These are phyloP conservation scores for Paraphaeosphaeria sporulosa DNA, from an alignment of 2,329 filamentous ascomycete species.

Conservation along the genomic window DNA sequence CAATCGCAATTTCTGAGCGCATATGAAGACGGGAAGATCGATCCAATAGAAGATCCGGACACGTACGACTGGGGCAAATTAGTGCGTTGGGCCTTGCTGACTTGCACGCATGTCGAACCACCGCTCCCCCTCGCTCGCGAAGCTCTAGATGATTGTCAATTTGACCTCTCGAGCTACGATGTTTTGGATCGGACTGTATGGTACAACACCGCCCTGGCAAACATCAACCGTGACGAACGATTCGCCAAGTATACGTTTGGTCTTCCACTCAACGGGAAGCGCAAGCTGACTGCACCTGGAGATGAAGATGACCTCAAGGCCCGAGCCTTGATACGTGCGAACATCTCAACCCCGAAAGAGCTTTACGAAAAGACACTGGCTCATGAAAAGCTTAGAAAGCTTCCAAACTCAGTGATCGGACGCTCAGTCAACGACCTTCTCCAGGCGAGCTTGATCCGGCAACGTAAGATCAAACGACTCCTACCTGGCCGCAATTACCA, in stretches of 20 bases:
- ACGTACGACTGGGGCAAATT: slow-evolving; percentile 74
- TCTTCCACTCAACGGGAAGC: slow-evolving; percentile 30
- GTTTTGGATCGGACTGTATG: slow-evolving; percentile 35
- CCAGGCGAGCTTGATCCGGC: slow-evolving; percentile 63
- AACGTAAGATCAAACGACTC: slow-evolving; percentile 65
- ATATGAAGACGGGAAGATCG: slow-evolving; percentile 69
- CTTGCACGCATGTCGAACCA: slow-evolving; percentile 37
- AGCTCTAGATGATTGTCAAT: slow-evolving; percentile 29
- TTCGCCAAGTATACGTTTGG: slow-evolving; percentile 34
- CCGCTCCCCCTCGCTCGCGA: slow-evolving; percentile 32
- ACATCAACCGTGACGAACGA: slow-evolving; percentile 33
- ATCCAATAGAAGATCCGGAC: slow-evolving; percentile 66
- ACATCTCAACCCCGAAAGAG: slow-evolving; percentile 51
- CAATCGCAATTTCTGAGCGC: slow-evolving; percentile 71
- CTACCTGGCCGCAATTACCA: slow-evolving; percentile 67
- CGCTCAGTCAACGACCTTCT: slow-evolving; percentile 65
- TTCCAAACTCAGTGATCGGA: slow-evolving; percentile 44
- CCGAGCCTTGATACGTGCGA: slow-evolving; percentile 57
- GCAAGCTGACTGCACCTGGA: slow-evolving; percentile 2
- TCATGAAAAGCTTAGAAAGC: slow-evolving; percentile 47
- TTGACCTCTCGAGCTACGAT: slow-evolving; percentile 40
- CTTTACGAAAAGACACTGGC: slow-evolving; percentile 51
- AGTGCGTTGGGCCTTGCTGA: slow-evolving; percentile 71
- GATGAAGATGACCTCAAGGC: slow-evolving; percentile 35
- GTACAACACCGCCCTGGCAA: slow-evolving; percentile 34